Evolutionary conservation across 768 basidiomycete genomes (phyloP), one percentile per base, ranked within the genome.

Genomic region (Termitomyces sp.): DNA sequence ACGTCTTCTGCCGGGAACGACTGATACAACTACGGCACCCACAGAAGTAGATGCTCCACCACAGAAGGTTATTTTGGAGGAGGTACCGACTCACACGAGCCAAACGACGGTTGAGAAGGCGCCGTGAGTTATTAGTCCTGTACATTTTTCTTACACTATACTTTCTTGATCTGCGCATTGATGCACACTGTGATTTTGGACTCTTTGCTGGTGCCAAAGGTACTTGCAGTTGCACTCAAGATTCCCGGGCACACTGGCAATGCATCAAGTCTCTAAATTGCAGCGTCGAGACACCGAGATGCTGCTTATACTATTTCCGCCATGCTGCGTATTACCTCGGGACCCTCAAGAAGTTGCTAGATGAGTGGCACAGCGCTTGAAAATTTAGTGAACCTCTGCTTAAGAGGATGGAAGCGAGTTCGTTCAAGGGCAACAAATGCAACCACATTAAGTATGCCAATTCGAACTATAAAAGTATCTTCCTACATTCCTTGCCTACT

Each of bases 91-190:
- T 1, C 47, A 28, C 8, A 43, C 54, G 23, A 56, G 45, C 37
- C 48, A 48, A 44, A 55, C 50, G n/a, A 35, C 49, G 11, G 34
- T 37, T n/a, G 51, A 23, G 44, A 55, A 51, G 58, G 23, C 49
- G 44, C 52, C 35, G 43, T 59, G 42, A 51, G 55, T 55, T 39
- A 43, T 30, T 14, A 52, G 39, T 19, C 16, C 25, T 42, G 16
- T 53, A 53, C 25, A 44, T 35, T 35, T 3, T 5, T 3, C 19
- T 53, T 34, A 35, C n/a, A 16, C 7, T 44, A 53, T 35, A 35
- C 14, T 0, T 53, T 28, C 32, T 25, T 25, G 16, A 42, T 43
- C 10, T 16, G 4, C 41, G 34, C 21, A 41, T 52, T 19, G 19
- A 40, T 40, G 16, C 5, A 40, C 39, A 19, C n/a, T 8, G 30